Evolutionary conservation across 306 rosid species (phyloP), one percentile per base, ranked within the genome.

Genomic region (Bauhinia variegata): DNA sequence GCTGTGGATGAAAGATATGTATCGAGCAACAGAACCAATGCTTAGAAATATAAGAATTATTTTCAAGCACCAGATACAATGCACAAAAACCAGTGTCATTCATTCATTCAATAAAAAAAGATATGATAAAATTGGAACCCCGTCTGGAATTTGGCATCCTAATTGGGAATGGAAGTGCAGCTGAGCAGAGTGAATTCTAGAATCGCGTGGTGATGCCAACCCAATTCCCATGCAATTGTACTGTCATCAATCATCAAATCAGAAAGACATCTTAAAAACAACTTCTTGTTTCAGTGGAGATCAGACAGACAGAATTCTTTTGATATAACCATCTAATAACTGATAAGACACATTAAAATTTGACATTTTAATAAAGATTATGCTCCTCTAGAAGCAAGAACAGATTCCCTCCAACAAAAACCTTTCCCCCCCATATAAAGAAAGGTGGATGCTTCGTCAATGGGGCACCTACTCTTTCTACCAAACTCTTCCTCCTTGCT

Each of bases 1-100:
- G 46, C 78, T 68, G 83, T 54, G 53, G 60, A 76, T 77, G 87
- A 83, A 79, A 80, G 78, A 75, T 62, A 71, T 62, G 81, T 60
- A 65, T 79, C 95, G 72, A 51, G 74, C 72, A 64, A 73, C 77
- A 77, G 54, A 78, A 75, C 78, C 82, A 37, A 59, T 72, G 77
- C 76, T 75, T 54, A 30, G 70, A 71, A 71, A 68, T 51, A 47
- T 47, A 37, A 23, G 15, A 31, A 46, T 53, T n/a, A n/a, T 73
- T 75, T n/a, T n/a, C n/a, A 68, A 53, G 41, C 36, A 62, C 23
- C 54, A 23, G 15, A 33, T 76, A 32, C 67, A 67, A 54, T 41
- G 23, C 28, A 49, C 6, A 54, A 54, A 46, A 76, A 56, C 5
- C 47, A 36, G 28, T 59, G 38, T 23, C 19, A 31, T 37, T 31